Evolutionary conservation across 1,139 yeast species (phyloP).

Genomic region (Blastobotrys ciferrii): DNA sequence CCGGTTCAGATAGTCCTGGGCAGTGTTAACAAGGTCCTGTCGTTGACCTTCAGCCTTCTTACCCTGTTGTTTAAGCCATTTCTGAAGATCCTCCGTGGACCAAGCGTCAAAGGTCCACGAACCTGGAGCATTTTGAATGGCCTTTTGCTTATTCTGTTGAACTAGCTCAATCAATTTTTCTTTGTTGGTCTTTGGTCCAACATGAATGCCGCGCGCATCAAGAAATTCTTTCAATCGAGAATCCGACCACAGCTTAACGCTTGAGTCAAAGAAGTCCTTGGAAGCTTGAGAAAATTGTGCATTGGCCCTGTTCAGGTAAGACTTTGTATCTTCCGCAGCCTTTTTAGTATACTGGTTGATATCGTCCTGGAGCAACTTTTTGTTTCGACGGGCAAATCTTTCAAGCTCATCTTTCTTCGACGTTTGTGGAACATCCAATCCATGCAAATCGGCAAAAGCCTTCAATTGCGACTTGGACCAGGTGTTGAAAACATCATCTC

Average conservation of each 20-base stretch:
- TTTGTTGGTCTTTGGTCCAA: conserved; percentile 48
- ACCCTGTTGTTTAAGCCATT: conserved; percentile 42
- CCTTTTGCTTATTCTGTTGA: conserved; percentile 45
- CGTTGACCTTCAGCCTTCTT: conserved; percentile 38
- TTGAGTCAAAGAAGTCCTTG: conserved; percentile 25
- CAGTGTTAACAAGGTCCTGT: conserved; percentile 40
- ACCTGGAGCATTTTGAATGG: conserved; percentile 39
- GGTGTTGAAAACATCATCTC: conserved; percentile 46
- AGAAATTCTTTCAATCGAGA: conserved; percentile 49
- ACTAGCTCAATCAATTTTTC: conserved; percentile 50
- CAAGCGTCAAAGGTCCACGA: conserved; percentile 48
- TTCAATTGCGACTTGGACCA: conserved; percentile 48
- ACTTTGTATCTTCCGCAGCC: conserved; percentile 27
- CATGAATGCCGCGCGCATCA: conserved; percentile 49
- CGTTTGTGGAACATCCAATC: conserved; percentile 40
- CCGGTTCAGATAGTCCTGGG: conserved; percentile 35
- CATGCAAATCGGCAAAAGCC: conserved; percentile 49
- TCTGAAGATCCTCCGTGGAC: conserved; percentile 42
- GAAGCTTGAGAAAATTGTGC: conserved; percentile 23
- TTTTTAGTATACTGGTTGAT: conserved; percentile 21
- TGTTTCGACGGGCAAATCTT: conserved; percentile 41
- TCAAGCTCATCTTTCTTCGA: conserved; percentile 40
- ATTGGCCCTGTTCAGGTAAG: conserved; percentile 26
- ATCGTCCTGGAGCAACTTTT: conserved; percentile 26
- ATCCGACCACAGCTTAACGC: conserved; percentile 36